phyloP scores from a whole-genome alignment of 2,329 filamentous ascomycete genomes.

The Boeremia exigua region DNA sequence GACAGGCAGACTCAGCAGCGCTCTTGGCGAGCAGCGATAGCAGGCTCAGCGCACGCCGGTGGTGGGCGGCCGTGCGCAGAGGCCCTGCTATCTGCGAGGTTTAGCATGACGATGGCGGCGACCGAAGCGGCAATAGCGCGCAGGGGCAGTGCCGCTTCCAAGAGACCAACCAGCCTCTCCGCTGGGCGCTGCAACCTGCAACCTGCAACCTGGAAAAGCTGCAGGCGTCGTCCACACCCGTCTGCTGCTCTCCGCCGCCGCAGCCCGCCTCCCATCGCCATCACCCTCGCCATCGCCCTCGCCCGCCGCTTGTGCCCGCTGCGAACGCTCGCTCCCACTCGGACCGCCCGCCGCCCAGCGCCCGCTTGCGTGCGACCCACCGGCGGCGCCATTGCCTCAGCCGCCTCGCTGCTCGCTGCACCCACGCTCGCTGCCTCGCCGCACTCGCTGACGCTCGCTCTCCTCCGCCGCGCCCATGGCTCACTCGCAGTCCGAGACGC shows the following conservation, averaged over 20 bases:
- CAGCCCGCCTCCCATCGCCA: too few species aligned
- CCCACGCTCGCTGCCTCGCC: not conserved
- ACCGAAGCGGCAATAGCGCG: conserved; percentile 6
- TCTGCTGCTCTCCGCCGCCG: conserved; percentile 8
- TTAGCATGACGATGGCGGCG: conserved; percentile 10
- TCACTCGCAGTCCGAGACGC: conserved; percentile 16
- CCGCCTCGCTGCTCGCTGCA: not conserved
- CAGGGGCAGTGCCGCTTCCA: conserved; percentile 8
- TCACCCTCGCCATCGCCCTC: not conserved
- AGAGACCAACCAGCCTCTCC: conserved; percentile 12
- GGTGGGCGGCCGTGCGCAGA: not conserved
- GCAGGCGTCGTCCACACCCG: too few species aligned
- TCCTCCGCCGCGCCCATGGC: conserved; percentile 1
- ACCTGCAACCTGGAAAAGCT: conserved; percentile 4
- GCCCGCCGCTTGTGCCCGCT: not conserved
- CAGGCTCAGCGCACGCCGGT: not conserved
- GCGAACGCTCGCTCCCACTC: too few species aligned
- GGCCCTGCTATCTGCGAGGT: not conserved
- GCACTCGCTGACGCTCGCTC: too few species aligned
- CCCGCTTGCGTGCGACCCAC: not conserved
- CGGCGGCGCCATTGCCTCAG: not conserved
- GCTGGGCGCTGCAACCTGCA: conserved; percentile 1
- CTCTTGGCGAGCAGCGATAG: too few species aligned
- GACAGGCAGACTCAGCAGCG: too few species aligned
- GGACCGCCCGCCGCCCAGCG: not conserved